Base-by-base conservation (phyloP, 2,329 filamentous ascomycete species). In the Keithomyces neogunnii region DNA sequence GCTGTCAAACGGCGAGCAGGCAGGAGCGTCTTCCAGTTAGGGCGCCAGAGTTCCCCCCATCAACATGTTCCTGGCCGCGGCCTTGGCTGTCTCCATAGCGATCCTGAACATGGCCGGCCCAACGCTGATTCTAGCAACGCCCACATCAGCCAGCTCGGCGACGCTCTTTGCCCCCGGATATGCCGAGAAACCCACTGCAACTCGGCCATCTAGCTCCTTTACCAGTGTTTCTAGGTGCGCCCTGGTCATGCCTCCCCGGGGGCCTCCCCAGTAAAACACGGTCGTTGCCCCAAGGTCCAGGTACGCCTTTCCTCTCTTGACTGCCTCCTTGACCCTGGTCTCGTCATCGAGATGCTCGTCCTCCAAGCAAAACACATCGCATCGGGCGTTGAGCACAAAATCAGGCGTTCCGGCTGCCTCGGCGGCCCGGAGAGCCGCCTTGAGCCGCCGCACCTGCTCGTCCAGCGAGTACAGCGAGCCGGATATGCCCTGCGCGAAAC, bases 201-300 rank as follows among this genome's bases (percentile, higher is more conserved):
- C 60, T 47, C 63, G 67, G 1, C 78, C 78, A 3, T 67, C 69
- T 45, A 82, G 70, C 45, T 70, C 75, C 49, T 66, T 61, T 2
- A 74, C 75, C 55, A 82, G 59, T 42, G 58, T 62, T 59, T 67
- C 61, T 2, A 80, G 70, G 61, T 81, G 78, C 0, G 66, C 69
- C 10, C 62, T 67, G 10, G 66, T 66, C 10, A 80, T 59, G 40
- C 77, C 63, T 11, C 70, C 61, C 36, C 63, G 63, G 0, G 66
- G 58, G 2, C 68, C 77, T 11, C 80, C 80, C 79, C 78, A 84
- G 48, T 82, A 78, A 65, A 83, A 84, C 0, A 81, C 71, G 1
- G 76, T 82, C 10, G 72, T 76, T 0, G 81, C 81, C 0, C 81
- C 81, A 2, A 78, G 78, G 0, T 69, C 73, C 3, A 84, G 65